A percentile compares a stretch with the other conserved stretches of the same genome.
These are phyloP conservation scores for Nigrospora osmanthi DNA, from an alignment of 2,329 filamentous ascomycete genomes.

Conservation along the genomic window DNA sequence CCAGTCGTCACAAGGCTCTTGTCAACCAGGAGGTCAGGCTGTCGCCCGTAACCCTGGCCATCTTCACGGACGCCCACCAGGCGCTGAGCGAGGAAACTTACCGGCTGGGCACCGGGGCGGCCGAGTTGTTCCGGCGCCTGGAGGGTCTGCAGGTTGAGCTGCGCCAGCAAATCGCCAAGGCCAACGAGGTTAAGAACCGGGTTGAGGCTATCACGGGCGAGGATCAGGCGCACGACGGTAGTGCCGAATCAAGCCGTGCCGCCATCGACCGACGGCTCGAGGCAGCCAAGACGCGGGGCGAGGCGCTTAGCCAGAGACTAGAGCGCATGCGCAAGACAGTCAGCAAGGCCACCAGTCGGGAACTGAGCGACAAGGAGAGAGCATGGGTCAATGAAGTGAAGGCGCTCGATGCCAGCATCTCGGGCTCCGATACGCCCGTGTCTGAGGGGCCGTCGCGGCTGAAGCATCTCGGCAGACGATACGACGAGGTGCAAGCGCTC, in stretches of 20 bases:
- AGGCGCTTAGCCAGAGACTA: conserved; percentile 41
- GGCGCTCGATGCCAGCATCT: conserved; percentile 30
- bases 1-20: conserved; percentile 51
- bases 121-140: conserved; percentile 66
- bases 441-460: conserved; percentile 25
- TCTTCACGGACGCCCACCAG: conserved; percentile 67
- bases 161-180: conserved; percentile 57
- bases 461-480: conserved; percentile 46
- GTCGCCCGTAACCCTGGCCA: conserved; percentile 61
- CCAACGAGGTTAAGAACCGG: conserved; percentile 55
- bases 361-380: conserved; percentile 56
- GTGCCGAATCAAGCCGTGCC: conserved; percentile 44
- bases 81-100: conserved; percentile 63
- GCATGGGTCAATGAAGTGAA: conserved; percentile 38
- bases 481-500: conserved; percentile 47
- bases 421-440: conserved; percentile 22
- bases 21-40: conserved; percentile 62
- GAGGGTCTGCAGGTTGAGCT: conserved; percentile 62
- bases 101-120: conserved; percentile 58
- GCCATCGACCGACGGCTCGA: conserved; percentile 48
- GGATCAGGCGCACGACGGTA: conserved; percentile 41
- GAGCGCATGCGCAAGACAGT: conserved; percentile 36
- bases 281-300: conserved; percentile 35
- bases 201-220: conserved; percentile 60
- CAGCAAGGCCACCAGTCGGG: conserved; percentile 35